Evolutionary conservation across 2,329 filamentous ascomycete species (phyloP), one percentile per base, ranked within the genome.

Genomic region (Dendryphion nanum): DNA sequence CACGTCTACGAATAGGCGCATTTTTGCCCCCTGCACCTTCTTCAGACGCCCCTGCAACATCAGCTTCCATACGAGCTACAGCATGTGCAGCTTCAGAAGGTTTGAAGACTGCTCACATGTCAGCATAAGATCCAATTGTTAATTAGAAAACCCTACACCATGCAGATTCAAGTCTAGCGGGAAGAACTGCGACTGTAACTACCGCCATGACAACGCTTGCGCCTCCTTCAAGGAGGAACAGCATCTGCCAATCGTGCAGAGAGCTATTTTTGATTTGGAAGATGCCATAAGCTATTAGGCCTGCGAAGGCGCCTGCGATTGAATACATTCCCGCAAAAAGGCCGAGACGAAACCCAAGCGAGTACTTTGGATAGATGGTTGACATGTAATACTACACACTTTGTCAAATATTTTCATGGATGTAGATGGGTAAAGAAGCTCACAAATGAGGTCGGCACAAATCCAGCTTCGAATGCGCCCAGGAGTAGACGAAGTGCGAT

Each of bases 201-300:
- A 55, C 30, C 7, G 53, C 60, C n/a, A 64, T 55, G 21, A 56
- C 12, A 4, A 49, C 47, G 6, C 59, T 63, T 33, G 63, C 38
- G 10, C 57, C 38, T 0, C 61, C 59, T 20, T 64, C 69, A 2
- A 71, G 54, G 4, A 65, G 50, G 39, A 78, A 81, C 7, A 79
- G 53, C 75, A 76, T 78, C 30, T 74, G 64, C 77, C 81, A 70
- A 40, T 76, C 69, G 42, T 30, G 13, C 14, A 30, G 18, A 13
- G 12, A 8, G 24, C 4, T 7, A 5, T 16, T 10, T 3, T 23
- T 18, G 33, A 17, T 18, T 15, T 40, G 30, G 18, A 47, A 37
- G 28, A 36, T 18, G 7, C 44, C 44, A 20, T 42, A 45, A 2
- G 44, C 44, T n/a, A 47, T 42, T 12, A 47, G 20, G 13, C 44